These are phyloP conservation scores for Flaveria bidentis DNA, from an alignment of 129 eudicot species.

Conservation along the genomic window DNA sequence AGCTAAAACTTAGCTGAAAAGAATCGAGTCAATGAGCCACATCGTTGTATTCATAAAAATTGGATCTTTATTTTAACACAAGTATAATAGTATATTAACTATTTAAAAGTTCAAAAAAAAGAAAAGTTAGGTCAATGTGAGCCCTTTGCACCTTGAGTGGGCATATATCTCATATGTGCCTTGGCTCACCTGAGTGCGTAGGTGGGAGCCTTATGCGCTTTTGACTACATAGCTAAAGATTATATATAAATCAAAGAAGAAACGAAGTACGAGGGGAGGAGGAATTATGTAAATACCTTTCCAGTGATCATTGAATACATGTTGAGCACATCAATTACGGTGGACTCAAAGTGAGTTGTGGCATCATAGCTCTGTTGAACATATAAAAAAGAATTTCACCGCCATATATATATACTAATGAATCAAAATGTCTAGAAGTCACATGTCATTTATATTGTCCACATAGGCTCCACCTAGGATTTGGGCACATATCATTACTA, in stretches of 20 bases:
- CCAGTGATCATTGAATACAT: slow-evolving; percentile 95
- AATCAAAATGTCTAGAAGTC: too few relatives aligned
- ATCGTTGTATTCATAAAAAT: neutral
- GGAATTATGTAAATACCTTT: slow-evolving; percentile 54
- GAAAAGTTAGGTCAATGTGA: neutral
- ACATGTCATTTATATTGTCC: too few relatives aligned
- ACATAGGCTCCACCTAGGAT: too few relatives aligned
- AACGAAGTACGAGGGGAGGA: neutral
- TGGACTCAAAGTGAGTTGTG: slow-evolving; percentile 97
- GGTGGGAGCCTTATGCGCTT: too few relatives aligned
- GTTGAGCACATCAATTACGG: slow-evolving; percentile 88
- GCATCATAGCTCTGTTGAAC: slow-evolving; percentile 88
- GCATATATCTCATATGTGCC: too few relatives aligned
- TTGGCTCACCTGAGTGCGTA: too few relatives aligned
- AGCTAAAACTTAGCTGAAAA: neutral
- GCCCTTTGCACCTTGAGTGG: too few relatives aligned
- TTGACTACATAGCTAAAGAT: neutral
- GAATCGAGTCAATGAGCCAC: neutral
- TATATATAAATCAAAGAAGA: neutral
- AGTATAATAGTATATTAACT: neutral
- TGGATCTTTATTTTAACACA: neutral
- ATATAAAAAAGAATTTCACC: slow-evolving; percentile 21
- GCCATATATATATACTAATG: neutral
- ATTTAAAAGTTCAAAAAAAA: neutral
- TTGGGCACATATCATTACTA: too few relatives aligned